Conservation (phyloP, 805 yeast genomes). For the Candida nemodendra region DNA sequence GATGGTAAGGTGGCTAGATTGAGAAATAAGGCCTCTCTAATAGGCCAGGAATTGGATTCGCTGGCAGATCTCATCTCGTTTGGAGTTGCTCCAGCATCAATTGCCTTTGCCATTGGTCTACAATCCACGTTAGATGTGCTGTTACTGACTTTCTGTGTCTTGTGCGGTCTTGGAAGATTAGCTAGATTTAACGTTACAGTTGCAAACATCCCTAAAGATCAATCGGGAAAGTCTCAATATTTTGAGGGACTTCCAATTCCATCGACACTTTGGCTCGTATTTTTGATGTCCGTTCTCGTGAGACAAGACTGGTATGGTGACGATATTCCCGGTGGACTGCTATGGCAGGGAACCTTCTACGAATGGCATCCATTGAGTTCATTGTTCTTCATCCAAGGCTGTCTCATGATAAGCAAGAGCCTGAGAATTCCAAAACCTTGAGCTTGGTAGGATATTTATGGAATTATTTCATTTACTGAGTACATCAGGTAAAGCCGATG, state of each 20-base stretch:
- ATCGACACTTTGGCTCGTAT: slow-evolving; percentile 73
- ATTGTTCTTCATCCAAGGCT: slow-evolving; percentile 75
- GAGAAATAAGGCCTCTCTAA: slow-evolving; percentile 84
- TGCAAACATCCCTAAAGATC: slow-evolving; percentile 87
- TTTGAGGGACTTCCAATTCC: slow-evolving; percentile 98
- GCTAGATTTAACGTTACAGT: slow-evolving; percentile 97
- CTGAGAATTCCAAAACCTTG: slow-evolving; percentile 87
- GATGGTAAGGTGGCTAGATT: slow-evolving; percentile 97
- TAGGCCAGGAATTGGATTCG: slow-evolving; percentile 98
- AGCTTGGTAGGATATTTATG: neutral
- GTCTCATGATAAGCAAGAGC: slow-evolving; percentile 88
- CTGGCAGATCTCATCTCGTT: slow-evolving; percentile 93
- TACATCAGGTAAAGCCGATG: no score
- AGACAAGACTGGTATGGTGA: slow-evolving; percentile 41
- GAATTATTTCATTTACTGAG: neutral
- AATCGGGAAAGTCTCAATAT: slow-evolving; percentile 79
- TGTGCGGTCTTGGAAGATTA: slow-evolving; percentile 89
- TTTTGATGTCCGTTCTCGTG: slow-evolving; percentile 67
- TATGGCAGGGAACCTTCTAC: slow-evolving; percentile 51
- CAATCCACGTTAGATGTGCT: slow-evolving; percentile 80
- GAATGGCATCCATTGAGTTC: slow-evolving; percentile 75
- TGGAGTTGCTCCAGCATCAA: slow-evolving; percentile 92
- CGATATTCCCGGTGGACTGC: slow-evolving; percentile 64
- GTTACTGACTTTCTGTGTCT: slow-evolving; percentile 75
- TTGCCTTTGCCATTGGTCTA: slow-evolving; percentile 89